Conservation (phyloP, 2,329 filamentous ascomycete species). For the Tolypocladium endophyticum region DNA sequence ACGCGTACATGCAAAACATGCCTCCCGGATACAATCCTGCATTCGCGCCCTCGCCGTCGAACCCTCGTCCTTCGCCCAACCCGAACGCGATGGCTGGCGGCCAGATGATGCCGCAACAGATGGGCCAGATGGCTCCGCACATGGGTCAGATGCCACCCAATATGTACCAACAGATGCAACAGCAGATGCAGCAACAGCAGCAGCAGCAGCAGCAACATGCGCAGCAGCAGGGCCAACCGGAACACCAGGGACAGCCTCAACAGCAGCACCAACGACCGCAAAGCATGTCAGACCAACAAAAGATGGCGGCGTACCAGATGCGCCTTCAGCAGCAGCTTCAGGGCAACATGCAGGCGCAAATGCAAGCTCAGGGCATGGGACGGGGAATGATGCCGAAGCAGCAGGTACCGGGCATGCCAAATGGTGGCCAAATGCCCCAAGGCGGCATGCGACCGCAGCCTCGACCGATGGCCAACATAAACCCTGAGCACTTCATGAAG, state of each 20-base stretch:
- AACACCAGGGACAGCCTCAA: constrained; percentile 34
- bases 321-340: constrained; percentile 69
- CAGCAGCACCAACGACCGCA: constrained; percentile 25
- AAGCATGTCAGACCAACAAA: constrained; percentile 53
- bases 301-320: constrained; percentile 71
- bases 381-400: constrained; percentile 45
- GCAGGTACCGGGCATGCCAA: constrained; percentile 36
- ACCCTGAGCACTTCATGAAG: constrained; percentile 63
- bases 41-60: constrained; percentile 46
- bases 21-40: constrained; percentile 47
- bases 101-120: constrained; percentile 46
- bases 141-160: constrained; percentile 36
- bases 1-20: constrained; percentile 55
- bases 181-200: constrained; percentile 38
- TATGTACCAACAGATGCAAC: constrained; percentile 29
- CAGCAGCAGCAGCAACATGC: constrained; percentile 28
- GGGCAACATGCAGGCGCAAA: constrained; percentile 37
- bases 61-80: constrained; percentile 43
- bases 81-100: constrained; percentile 38
- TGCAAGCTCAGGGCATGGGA: constrained; percentile 36
- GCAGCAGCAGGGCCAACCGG: constrained; percentile 20
- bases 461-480: constrained; percentile 30
- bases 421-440: constrained; percentile 46
- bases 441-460: constrained; percentile 40
- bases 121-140: constrained; percentile 35